phyloP scores from a whole-genome alignment of 2,329 filamentous ascomycete genomes.

The Apiospora marii region DNA sequence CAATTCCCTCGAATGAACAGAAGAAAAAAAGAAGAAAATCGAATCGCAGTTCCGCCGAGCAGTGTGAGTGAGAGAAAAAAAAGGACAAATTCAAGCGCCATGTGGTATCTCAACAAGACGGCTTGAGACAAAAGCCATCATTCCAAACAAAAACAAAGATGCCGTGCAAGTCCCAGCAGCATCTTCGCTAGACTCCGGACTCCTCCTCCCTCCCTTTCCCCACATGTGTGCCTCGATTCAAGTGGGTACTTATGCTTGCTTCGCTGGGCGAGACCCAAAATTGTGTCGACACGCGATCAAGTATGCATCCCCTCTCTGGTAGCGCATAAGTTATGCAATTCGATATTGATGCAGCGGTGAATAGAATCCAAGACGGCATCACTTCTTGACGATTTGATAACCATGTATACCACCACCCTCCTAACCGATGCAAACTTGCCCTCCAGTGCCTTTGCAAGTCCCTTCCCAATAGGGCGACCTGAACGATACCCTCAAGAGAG shows the following conservation, averaged over 20 bases:
- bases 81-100: neutral
- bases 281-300: neutral
- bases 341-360: neutral
- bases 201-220: neutral
- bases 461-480: neutral
- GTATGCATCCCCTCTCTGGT: neutral
- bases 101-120: slow-evolving; percentile 11
- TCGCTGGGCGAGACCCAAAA: neutral
- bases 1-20: neutral
- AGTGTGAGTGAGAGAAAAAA: neutral
- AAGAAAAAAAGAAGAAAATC: neutral
- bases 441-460: neutral
- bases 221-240: neutral
- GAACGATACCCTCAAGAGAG: neutral
- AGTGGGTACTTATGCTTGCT: neutral
- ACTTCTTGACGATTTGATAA: neutral
- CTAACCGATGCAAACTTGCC: neutral
- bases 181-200: neutral
- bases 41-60: neutral
- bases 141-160: neutral
- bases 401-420: neutral
- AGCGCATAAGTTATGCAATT: neutral
- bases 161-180: neutral
- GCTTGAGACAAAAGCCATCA: neutral
- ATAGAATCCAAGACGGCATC: neutral